Evolutionary conservation across 768 basidiomycete species (phyloP).

Genomic region (Astraeus odoratus): DNA sequence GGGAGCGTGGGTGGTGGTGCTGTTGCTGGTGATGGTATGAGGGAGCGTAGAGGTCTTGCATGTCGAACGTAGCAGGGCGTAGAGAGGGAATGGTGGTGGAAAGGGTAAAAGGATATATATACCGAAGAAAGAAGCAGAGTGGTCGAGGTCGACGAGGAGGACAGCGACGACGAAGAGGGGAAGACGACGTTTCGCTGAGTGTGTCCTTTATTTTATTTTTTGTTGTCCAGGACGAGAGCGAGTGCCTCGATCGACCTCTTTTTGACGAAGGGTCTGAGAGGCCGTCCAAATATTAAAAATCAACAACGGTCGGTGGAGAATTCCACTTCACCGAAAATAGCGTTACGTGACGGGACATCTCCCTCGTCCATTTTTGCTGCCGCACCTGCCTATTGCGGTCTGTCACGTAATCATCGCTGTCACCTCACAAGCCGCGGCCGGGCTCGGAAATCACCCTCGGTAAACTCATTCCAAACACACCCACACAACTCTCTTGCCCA

Average conservation of each 20-base stretch:
- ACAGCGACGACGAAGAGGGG: slow-evolving; percentile 14
- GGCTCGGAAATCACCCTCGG: slow-evolving; percentile 35
- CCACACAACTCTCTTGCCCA: slow-evolving; percentile 12
- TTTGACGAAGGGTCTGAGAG: slow-evolving; percentile 4
- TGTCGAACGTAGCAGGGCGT: slow-evolving; percentile 36
- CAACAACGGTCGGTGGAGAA: slow-evolving; percentile 32
- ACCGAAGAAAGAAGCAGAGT: slow-evolving; percentile 27
- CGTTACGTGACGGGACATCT: slow-evolving; percentile 25
- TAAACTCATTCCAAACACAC: slow-evolving; percentile 23
- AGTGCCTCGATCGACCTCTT: slow-evolving; percentile 25
- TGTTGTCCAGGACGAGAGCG: slow-evolving; percentile 11
- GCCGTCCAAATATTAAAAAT: slow-evolving; percentile 31
- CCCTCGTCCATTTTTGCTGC: slow-evolving; percentile 25
- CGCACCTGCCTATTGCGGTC: slow-evolving; percentile 21
- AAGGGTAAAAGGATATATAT: slow-evolving; percentile 21
- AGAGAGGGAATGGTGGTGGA: slow-evolving; percentile 33
- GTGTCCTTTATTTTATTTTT: too few species aligned
- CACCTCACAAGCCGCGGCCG: slow-evolving; percentile 29
- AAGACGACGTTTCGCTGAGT: slow-evolving; percentile 15
- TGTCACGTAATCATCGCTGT: slow-evolving; percentile 29
- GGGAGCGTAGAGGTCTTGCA: slow-evolving; percentile 43
- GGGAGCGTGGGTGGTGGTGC: slow-evolving; percentile 45
- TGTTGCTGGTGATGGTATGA: slow-evolving; percentile 23
- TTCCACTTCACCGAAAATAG: slow-evolving; percentile 30
- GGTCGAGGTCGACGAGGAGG: slow-evolving; percentile 20